Evolutionary conservation across 768 basidiomycete genomes (phyloP).

Genomic region (Mycena crocata): DNA sequence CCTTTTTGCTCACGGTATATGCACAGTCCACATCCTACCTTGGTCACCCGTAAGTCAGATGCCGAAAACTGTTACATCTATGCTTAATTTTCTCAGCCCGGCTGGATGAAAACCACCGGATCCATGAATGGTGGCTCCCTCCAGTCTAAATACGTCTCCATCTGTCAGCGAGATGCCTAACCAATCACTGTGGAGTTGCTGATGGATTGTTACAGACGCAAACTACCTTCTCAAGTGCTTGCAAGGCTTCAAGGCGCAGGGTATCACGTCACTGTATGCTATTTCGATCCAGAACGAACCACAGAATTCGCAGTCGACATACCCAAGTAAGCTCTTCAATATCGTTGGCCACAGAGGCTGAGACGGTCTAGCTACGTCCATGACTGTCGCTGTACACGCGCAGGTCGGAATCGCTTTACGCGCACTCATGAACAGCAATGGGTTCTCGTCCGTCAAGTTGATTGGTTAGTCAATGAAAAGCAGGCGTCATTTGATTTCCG

Average conservation of each 20-base stretch:
- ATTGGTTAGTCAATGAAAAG: conserved; percentile 54
- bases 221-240: conserved; percentile 79
- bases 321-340: conserved; percentile 55
- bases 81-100: conserved; percentile 60
- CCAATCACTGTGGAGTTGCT: background rate
- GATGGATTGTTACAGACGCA: conserved; percentile 59
- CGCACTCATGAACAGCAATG: conserved; percentile 70
- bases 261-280: conserved; percentile 68
- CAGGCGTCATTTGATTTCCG: background rate
- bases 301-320: conserved; percentile 71
- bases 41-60: conserved; percentile 75
- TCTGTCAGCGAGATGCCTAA: conserved; percentile 6
- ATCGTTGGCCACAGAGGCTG: background rate
- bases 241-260: conserved; percentile 74
- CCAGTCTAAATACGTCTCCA: conserved; percentile 52
- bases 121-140: conserved; percentile 78
- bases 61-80: background rate
- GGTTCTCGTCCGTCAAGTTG: conserved; percentile 68
- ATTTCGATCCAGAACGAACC: conserved; percentile 74
- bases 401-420: conserved; percentile 68
- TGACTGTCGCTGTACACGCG: conserved; percentile 68
- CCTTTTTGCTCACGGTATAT: conserved; percentile 15
- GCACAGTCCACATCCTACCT: conserved; percentile 65
- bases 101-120: conserved; percentile 80
- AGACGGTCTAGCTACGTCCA: conserved; percentile 50